A percentile compares a stretch with the other conserved stretches of the same genome.
These are phyloP conservation scores for Colletotrichum costaricense DNA, from an alignment of 2,329 filamentous ascomycete genomes.

Conservation along the genomic window DNA sequence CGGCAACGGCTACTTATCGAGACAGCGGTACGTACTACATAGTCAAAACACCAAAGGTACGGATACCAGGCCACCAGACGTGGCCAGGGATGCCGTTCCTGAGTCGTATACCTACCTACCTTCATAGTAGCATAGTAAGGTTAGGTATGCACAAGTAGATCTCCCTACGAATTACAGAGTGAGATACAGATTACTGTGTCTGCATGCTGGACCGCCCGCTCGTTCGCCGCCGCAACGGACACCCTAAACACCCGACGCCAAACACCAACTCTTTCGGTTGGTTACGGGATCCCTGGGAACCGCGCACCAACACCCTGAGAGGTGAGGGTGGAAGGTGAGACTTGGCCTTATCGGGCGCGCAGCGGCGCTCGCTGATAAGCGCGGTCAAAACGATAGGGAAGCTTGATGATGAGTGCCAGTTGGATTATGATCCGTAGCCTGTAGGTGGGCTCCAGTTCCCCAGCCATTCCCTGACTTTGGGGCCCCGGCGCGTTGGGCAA, in stretches of 20 bases:
- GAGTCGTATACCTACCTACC: background rate
- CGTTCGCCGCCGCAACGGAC: background rate
- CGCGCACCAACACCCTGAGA: background rate
- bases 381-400: conserved; percentile 11
- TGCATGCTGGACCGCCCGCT: background rate
- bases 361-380: conserved; percentile 22
- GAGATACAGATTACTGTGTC: no score
- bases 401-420: background rate
- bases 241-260: background rate
- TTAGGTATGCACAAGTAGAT: no score
- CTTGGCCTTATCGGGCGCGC: conserved; percentile 7
- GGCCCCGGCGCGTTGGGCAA: background rate
- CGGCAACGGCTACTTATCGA: background rate
- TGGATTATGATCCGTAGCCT: no score
- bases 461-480: conserved; percentile 9
- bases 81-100: background rate
- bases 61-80: no score
- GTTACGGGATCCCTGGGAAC: conserved; percentile 7
- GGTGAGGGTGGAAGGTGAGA: background rate
- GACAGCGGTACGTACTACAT: background rate
- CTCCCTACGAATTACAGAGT: background rate
- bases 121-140: no score
- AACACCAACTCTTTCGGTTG: conserved; percentile 2
- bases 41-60: background rate
- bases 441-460: conserved; percentile 8